Percentiles rank a stretch among this genome's conserved stretches.
Conservation (phyloP, 106 monocot species). For the Narthecium ossifragum region DNA sequence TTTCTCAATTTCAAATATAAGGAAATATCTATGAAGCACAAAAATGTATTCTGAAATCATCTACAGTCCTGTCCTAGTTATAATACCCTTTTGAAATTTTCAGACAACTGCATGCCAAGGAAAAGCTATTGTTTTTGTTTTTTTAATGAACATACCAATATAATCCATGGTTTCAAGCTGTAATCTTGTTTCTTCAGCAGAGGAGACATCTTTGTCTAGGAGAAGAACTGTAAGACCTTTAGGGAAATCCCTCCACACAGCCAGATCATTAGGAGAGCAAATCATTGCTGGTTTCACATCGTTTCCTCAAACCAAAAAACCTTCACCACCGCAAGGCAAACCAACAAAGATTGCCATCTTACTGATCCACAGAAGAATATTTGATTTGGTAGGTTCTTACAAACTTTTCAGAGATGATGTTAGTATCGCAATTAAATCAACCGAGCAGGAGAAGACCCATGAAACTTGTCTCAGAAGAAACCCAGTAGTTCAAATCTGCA, state of each 20-base stretch:
- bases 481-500: too few species aligned
- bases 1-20: too few species aligned
- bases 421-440: too few species aligned
- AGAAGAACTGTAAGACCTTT: slow-evolving; percentile 52
- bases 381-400: too few species aligned
- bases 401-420: too few species aligned
- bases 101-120: not conserved
- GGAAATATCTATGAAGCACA: too few species aligned
- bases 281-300: slow-evolving; percentile 21
- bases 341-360: not conserved
- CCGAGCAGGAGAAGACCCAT: too few species aligned
- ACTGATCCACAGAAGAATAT: not conserved
- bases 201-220: slow-evolving; percentile 22
- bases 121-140: not conserved
- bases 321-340: too few species aligned
- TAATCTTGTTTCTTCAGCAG: slow-evolving; percentile 30
- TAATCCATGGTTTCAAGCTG: slow-evolving; percentile 61
- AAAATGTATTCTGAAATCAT: too few species aligned
- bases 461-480: too few species aligned
- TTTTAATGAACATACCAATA: slow-evolving; percentile 25
- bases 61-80: too few species aligned
- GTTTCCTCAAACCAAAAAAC: not conserved
- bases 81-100: too few species aligned
- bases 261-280: slow-evolving; percentile 24
- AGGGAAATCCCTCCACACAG: slow-evolving; percentile 51